A percentile compares a stretch with the other conserved stretches of the same genome.
These are phyloP conservation scores for Cyberlindnera euphorbiae DNA, from an alignment of 805 yeast species.

Conservation along the genomic window DNA sequence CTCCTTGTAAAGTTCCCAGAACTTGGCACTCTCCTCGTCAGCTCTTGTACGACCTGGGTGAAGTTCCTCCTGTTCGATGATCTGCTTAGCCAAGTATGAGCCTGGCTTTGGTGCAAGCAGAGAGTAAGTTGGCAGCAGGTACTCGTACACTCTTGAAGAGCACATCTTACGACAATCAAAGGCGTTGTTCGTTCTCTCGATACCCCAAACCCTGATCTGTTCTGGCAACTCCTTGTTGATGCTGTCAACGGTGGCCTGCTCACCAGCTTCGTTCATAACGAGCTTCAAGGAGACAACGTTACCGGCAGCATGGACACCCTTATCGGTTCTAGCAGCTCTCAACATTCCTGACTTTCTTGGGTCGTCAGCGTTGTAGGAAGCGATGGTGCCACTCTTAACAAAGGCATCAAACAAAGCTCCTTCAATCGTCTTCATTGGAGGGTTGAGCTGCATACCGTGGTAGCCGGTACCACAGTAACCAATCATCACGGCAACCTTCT, in stretches of 20 bases:
- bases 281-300: constrained; percentile 81
- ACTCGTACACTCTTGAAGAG: constrained; percentile 93
- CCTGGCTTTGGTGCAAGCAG: constrained; percentile 86
- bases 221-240: constrained; percentile 77
- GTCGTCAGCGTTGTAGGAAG: constrained; percentile 81
- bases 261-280: constrained; percentile 58
- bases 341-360: constrained; percentile 82
- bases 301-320: constrained; percentile 98
- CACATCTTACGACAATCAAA: constrained; percentile 96
- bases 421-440: constrained; percentile 85
- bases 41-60: constrained; percentile 56
- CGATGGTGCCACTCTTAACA: constrained; percentile 81
- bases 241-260: constrained; percentile 48
- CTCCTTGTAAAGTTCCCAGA: constrained; percentile 58
- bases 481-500: constrained; percentile 82
- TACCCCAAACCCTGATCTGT: constrained; percentile 90
- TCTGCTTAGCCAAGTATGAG: constrained; percentile 56
- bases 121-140: constrained; percentile 86
- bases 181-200: constrained; percentile 79
- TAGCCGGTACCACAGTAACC: constrained; percentile 97
- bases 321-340: constrained; percentile 87
- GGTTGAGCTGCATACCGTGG: constrained; percentile 93
- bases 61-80: constrained; percentile 46
- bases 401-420: constrained; percentile 83
- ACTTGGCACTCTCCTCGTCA: constrained; percentile 65